phyloP scores from a whole-genome alignment of 192 early-diverging fungal species.

The Mortierella alpina region DNA sequence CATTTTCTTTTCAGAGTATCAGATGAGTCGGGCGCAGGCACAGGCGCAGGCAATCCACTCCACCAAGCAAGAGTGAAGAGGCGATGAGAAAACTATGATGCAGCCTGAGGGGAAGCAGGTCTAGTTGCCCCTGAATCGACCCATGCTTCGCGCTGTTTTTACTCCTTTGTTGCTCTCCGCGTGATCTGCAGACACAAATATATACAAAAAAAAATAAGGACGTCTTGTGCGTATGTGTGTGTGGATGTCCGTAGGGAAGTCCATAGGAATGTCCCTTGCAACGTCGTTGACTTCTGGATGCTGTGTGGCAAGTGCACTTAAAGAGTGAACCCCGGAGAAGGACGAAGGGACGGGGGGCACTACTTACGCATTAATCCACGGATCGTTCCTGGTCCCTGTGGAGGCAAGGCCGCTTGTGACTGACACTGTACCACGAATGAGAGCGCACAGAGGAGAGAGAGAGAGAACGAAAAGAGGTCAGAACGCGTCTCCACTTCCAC shows the following conservation, averaged over 20 bases:
- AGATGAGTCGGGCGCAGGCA: no score
- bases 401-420: slow-evolving; percentile 52
- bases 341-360: not conserved
- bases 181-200: not conserved
- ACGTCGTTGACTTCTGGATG: not conserved
- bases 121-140: not conserved
- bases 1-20: no score
- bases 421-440: slow-evolving; percentile 20
- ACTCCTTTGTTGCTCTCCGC: not conserved
- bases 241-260: no score
- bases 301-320: not conserved
- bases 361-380: slow-evolving; percentile 54
- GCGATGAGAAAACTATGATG: no score
- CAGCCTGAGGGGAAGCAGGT: no score
- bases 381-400: slow-evolving; percentile 40
- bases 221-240: not conserved
- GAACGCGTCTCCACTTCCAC: no score
- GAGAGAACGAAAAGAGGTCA: not conserved
- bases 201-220: no score
- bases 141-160: no score
- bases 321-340: not conserved
- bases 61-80: not conserved
- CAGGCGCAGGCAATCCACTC: no score
- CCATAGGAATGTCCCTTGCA: not conserved
- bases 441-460: not conserved